phyloP scores from a whole-genome alignment of 2,329 filamentous ascomycete genomes.

The Teratosphaeria zuluensis region DNA sequence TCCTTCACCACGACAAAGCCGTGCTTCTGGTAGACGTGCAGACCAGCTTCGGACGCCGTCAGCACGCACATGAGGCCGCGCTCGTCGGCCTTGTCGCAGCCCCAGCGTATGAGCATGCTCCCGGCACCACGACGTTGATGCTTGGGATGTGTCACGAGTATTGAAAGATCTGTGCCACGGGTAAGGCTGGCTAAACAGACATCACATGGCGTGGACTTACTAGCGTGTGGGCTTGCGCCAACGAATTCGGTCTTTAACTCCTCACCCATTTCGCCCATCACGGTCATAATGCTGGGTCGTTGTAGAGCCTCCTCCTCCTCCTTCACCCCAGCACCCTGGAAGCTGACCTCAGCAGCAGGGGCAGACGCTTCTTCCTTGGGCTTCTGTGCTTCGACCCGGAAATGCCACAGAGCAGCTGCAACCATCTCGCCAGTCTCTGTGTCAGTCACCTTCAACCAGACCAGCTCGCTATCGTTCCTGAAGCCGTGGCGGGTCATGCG shows the following conservation, averaged over 20 bases:
- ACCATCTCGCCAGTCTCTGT: conserved; percentile 11
- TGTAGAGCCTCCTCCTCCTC: background rate
- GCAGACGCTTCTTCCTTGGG: background rate
- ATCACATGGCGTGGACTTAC: conserved; percentile 3
- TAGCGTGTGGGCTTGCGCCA: conserved; percentile 7
- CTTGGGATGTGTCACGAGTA: conserved; percentile 28
- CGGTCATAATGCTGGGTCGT: conserved; percentile 1
- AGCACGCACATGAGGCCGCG: conserved; percentile 26
- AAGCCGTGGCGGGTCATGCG: conserved; percentile 6
- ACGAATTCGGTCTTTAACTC: conserved; percentile 9
- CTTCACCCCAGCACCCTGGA: background rate
- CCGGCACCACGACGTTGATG: conserved; percentile 33
- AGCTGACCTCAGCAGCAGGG: background rate
- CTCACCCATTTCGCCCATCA: conserved; percentile 6
- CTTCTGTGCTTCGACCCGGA: conserved; percentile 3
- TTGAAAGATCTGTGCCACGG: conserved; percentile 11
- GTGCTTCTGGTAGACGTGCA: conserved; percentile 28
- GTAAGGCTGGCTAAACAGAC: background rate
- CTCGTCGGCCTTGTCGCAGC: conserved; percentile 29
- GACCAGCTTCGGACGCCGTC: conserved; percentile 23
- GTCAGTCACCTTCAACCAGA: conserved; percentile 14
- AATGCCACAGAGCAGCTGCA: conserved; percentile 14
- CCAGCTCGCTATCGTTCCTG: conserved; percentile 3
- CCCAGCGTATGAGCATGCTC: conserved; percentile 29
- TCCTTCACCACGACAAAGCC: conserved; percentile 20